Conservation (phyloP, 225 moss, liverwort and hornwort genomes). For the Antitrichia curtipendula region DNA sequence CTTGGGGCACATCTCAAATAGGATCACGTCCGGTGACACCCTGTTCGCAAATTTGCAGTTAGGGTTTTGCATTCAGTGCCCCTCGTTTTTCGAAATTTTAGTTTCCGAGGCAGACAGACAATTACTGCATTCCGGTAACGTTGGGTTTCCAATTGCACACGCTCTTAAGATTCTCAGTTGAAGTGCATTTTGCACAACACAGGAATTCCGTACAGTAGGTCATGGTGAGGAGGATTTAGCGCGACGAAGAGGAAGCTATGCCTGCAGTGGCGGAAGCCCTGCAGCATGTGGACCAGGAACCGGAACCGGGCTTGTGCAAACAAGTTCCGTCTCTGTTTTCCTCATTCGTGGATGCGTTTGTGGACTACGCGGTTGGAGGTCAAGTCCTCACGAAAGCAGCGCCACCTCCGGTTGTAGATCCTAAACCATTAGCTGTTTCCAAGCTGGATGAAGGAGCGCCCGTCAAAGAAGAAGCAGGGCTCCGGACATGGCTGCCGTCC, state of each 20-base stretch:
- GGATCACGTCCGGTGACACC: neutral
- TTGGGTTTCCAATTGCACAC: neutral
- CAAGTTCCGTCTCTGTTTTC: slow-evolving; percentile 60
- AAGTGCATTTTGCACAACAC: neutral
- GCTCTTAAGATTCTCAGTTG: neutral
- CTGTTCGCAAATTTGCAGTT: neutral
- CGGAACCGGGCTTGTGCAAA: slow-evolving; percentile 11
- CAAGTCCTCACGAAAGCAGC: slow-evolving; percentile 34
- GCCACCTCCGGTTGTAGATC: neutral
- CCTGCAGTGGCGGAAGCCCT: slow-evolving; percentile 14
- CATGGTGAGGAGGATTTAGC: neutral
- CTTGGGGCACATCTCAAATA: neutral
- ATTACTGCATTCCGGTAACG: neutral
- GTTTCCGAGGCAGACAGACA: neutral
- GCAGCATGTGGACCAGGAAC: neutral
- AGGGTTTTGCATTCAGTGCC: neutral
- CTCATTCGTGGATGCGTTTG: slow-evolving; percentile 76
- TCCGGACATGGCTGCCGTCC: slow-evolving; percentile 46
- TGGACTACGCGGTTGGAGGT: slow-evolving; percentile 74
- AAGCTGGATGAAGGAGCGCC: neutral
- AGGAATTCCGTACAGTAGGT: neutral
- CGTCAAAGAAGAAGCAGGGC: neutral
- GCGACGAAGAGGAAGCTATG: neutral
- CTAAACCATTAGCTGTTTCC: neutral
- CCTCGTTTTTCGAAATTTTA: neutral